Evolutionary conservation across 306 rosid species (phyloP).

Genomic region (Rubus parviflorus): DNA sequence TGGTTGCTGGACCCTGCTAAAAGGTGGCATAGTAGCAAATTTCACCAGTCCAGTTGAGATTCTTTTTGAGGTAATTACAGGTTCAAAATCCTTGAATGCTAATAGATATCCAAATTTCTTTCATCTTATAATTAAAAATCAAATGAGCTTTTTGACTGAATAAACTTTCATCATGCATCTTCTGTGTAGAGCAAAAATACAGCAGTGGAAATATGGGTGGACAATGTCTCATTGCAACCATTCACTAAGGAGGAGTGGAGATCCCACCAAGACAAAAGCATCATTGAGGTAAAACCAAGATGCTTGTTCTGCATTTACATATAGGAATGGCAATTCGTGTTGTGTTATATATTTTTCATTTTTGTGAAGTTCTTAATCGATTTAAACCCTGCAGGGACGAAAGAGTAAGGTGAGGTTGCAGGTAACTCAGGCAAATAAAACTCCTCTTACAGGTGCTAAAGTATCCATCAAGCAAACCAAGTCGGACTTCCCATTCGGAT

Average conservation of each 20-base stretch:
- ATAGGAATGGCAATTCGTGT: not conserved
- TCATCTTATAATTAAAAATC: not conserved
- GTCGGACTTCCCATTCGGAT: constrained; percentile 58
- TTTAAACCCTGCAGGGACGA: constrained; percentile 48
- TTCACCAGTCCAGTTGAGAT: constrained; percentile 51
- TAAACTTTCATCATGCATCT: not conserved
- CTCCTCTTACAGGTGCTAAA: constrained; percentile 45
- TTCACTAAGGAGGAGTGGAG: constrained; percentile 66
- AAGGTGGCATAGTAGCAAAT: constrained; percentile 71
- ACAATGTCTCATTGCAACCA: constrained; percentile 64
- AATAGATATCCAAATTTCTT: not conserved
- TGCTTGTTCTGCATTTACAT: not conserved
- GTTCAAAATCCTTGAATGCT: too few relatives aligned
- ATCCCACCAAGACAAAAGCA: constrained; percentile 57
- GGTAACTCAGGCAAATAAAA: constrained; percentile 35
- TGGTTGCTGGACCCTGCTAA: constrained; percentile 72
- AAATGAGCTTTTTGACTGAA: not conserved
- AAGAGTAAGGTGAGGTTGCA: constrained; percentile 54
- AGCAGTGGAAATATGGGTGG: constrained; percentile 56
- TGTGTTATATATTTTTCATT: too few relatives aligned
- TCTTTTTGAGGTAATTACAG: constrained; percentile 48
- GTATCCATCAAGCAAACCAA: constrained; percentile 38
- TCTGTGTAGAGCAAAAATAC: constrained; percentile 45
- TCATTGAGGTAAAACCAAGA: constrained; percentile 44
- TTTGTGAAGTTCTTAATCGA: not conserved